Evolutionary conservation across 495 filamentous ascomycete species (phyloP).

Genomic region (Penicillium paradoxum): DNA sequence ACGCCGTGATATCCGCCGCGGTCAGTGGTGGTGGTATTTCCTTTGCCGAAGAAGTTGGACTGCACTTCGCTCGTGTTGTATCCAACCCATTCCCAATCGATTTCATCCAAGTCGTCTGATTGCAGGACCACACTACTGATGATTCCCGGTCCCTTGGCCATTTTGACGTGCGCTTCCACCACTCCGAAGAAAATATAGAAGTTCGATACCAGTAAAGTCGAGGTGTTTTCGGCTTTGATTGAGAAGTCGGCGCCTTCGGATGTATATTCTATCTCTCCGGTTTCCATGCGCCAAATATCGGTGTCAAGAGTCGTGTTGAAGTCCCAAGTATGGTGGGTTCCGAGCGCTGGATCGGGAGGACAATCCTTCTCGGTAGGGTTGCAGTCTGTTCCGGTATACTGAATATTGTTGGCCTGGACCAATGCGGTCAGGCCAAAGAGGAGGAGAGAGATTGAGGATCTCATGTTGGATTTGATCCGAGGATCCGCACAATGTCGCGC

Average conservation of each 20-base stretch:
- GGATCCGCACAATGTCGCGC: neutral
- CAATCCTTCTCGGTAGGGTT: conserved; percentile 62
- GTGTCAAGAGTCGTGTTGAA: conserved; percentile 69
- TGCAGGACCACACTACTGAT: conserved; percentile 75
- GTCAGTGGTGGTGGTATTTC: conserved; percentile 66
- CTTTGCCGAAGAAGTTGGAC: conserved; percentile 86
- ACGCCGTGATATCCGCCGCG: conserved; percentile 44
- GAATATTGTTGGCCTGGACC: neutral
- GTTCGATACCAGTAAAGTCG: conserved; percentile 46
- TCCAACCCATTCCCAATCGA: conserved; percentile 65
- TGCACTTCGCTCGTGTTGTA: conserved; percentile 55
- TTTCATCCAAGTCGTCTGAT: conserved; percentile 81
- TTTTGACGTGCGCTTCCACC: conserved; percentile 60
- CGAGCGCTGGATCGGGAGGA: conserved; percentile 70
- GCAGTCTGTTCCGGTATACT: conserved; percentile 42
- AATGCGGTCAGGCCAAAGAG: neutral
- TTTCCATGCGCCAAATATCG: conserved; percentile 53
- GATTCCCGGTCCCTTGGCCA: conserved; percentile 62
- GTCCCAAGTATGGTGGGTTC: conserved; percentile 63
- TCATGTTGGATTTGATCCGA: neutral
- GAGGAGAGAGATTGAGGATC: neutral
- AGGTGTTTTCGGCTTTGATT: conserved; percentile 56
- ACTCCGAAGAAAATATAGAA: conserved; percentile 76
- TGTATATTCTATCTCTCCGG: conserved; percentile 60
- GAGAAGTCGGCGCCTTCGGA: conserved; percentile 57